Conservation (phyloP, 768 basidiomycete genomes). For the Naganishia friedmannii region DNA sequence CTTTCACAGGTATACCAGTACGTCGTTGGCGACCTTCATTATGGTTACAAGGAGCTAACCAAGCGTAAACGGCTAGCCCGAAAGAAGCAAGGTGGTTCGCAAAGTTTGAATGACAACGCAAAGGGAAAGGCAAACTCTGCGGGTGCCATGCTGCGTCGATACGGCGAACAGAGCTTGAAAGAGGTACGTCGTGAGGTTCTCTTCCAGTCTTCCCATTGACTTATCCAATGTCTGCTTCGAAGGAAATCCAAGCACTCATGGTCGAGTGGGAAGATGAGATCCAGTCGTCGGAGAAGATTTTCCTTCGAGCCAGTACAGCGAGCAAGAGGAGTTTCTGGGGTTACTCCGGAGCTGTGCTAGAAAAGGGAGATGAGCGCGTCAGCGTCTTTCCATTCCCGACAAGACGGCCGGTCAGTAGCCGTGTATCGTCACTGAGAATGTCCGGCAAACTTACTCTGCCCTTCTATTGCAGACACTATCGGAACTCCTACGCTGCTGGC, state of each 20-base stretch:
- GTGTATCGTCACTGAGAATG: background rate
- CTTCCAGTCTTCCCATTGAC: background rate
- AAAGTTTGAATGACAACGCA: slow-evolving; percentile 84
- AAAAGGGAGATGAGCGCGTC: slow-evolving; percentile 73
- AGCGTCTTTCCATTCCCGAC: slow-evolving; percentile 95
- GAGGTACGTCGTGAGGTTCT: slow-evolving; percentile 56
- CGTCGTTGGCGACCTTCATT: slow-evolving; percentile 47
- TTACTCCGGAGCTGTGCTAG: slow-evolving; percentile 73
- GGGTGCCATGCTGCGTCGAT: slow-evolving; percentile 86
- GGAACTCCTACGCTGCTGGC: slow-evolving; percentile 79
- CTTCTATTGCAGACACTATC: slow-evolving; percentile 68
- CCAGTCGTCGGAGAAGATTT: slow-evolving; percentile 79
- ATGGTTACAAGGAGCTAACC: background rate
- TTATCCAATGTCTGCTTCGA: slow-evolving; percentile 51
- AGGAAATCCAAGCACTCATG: slow-evolving; percentile 79
- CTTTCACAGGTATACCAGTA: slow-evolving; percentile 97
- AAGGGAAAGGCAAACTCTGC: slow-evolving; percentile 91
- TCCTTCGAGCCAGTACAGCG: slow-evolving; percentile 80
- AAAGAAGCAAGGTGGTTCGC: slow-evolving; percentile 93
- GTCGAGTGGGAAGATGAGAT: slow-evolving; percentile 85
- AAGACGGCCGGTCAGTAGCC: slow-evolving; percentile 74
- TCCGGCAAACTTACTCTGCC: background rate
- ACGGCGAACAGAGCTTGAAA: slow-evolving; percentile 87
- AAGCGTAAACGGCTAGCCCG: slow-evolving; percentile 63
- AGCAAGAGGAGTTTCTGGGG: slow-evolving; percentile 87